Evolutionary conservation across 2,329 filamentous ascomycete species (phyloP).

Genomic region (Cercospora sp.): DNA sequence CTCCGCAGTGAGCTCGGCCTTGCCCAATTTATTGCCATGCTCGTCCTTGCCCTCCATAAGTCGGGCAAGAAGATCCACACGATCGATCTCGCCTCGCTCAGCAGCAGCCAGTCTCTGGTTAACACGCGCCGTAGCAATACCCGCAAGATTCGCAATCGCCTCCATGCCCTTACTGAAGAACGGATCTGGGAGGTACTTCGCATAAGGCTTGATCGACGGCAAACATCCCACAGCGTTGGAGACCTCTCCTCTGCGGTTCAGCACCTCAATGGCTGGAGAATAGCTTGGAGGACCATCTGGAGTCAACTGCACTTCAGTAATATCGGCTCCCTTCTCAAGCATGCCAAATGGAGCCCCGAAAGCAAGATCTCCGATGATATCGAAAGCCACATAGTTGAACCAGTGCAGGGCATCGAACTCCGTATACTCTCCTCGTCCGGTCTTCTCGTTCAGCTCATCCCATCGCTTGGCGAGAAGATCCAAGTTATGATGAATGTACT

Average conservation of each 20-base stretch:
- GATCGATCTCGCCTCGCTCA: slow-evolving; percentile 55
- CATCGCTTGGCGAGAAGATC: slow-evolving; percentile 71
- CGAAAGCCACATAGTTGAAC: slow-evolving; percentile 80
- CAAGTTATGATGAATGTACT: slow-evolving; percentile 81
- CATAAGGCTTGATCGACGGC: slow-evolving; percentile 74
- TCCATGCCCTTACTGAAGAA: slow-evolving; percentile 41
- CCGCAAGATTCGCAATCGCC: slow-evolving; percentile 70
- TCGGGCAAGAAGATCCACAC: slow-evolving; percentile 77
- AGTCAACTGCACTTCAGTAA: slow-evolving; percentile 36
- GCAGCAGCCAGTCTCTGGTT: slow-evolving; percentile 70
- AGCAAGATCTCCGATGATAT: slow-evolving; percentile 64
- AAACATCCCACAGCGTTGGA: slow-evolving; percentile 72
- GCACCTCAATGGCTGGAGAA: slow-evolving; percentile 71
- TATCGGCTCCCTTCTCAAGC: slow-evolving; percentile 66
- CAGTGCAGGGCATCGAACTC: slow-evolving; percentile 64
- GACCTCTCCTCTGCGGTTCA: slow-evolving; percentile 86
- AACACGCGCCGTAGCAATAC: slow-evolving; percentile 83
- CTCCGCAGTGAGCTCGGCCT: slow-evolving; percentile 82
- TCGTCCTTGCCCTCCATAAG: slow-evolving; percentile 86
- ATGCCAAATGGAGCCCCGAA: slow-evolving; percentile 76
- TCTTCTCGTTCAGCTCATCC: slow-evolving; percentile 61
- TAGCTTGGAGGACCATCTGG: slow-evolving; percentile 34
- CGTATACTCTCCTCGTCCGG: slow-evolving; percentile 55
- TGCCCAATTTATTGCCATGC: slow-evolving; percentile 70
- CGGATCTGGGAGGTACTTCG: slow-evolving; percentile 63